A percentile compares a stretch with the other conserved stretches of the same genome.
phyloP scores from a whole-genome alignment of 1,284 basidiomycete genomes.

The Cutaneotrichosporon arboriforme region DNA sequence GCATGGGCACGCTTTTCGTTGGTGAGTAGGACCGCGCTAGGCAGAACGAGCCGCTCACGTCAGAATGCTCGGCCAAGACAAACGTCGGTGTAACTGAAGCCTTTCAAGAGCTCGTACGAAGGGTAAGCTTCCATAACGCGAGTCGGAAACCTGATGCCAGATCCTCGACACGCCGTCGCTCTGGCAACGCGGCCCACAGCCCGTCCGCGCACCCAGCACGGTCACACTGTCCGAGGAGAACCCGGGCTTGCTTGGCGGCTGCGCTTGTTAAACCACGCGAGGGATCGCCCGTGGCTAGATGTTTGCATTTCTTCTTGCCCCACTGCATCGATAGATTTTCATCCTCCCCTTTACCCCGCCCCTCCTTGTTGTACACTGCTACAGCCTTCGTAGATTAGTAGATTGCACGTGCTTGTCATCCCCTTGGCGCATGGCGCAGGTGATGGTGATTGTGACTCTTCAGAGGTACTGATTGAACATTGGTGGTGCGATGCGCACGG shows the following conservation, averaged over 20 bases:
- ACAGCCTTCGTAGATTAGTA: not conserved
- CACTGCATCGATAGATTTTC: not conserved
- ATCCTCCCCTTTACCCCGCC: too few species aligned
- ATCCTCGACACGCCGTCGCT: slow-evolving; percentile 47
- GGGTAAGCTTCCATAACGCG: slow-evolving; percentile 39
- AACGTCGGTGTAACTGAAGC: slow-evolving; percentile 70
- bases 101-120: slow-evolving; percentile 72
- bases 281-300: not conserved
- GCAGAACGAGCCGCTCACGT: too few species aligned
- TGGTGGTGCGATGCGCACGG: too few species aligned
- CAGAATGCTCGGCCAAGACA: slow-evolving; percentile 70
- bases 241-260: slow-evolving; percentile 13
- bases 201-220: slow-evolving; percentile 7
- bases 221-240: slow-evolving; percentile 17
- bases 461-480: too few species aligned
- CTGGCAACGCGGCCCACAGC: slow-evolving; percentile 27
- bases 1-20: slow-evolving; percentile 77
- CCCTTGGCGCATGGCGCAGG: too few species aligned
- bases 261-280: slow-evolving; percentile 15
- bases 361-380: not conserved
- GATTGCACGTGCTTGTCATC: not conserved
- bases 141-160: slow-evolving; percentile 16
- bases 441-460: too few species aligned
- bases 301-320: not conserved
- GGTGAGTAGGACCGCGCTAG: slow-evolving; percentile 62